Conservation (phyloP, 108 stramenopile species). For the Skeletonema menzelii region DNA sequence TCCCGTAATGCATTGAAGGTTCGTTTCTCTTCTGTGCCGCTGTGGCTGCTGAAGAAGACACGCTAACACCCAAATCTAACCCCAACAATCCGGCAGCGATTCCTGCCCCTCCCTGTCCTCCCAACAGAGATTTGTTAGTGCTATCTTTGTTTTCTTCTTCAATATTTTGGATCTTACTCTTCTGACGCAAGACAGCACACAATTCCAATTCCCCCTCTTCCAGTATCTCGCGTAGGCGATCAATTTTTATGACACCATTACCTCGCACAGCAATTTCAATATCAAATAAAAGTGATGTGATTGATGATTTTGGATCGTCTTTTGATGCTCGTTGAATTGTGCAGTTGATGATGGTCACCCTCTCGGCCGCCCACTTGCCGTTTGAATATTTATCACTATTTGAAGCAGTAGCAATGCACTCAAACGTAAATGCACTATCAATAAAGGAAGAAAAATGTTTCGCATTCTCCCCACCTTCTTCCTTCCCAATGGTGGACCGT, state of each 20-base stretch:
- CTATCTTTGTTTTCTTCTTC: background rate
- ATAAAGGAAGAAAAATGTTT: background rate
- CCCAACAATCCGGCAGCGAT: conserved; percentile 25
- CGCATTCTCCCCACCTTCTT: conserved; percentile 7
- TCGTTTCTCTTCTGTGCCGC: conserved; percentile 4
- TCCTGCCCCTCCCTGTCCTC: conserved; percentile 2
- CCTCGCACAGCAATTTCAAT: conserved; percentile 42
- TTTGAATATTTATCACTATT: background rate
- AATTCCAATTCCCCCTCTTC: conserved; percentile 31
- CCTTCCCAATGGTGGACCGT: conserved; percentile 14
- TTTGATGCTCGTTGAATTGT: conserved; percentile 24
- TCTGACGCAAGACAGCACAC: conserved; percentile 23
- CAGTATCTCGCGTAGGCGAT: background rate
- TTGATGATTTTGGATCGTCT: background rate
- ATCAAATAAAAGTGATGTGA: conserved; percentile 26
- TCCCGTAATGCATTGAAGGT: conserved; percentile 27
- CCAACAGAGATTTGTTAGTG: background rate
- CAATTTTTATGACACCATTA: conserved; percentile 19
- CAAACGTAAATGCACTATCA: conserved; percentile 24
- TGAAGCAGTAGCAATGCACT: conserved; percentile 8
- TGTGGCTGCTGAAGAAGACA: background rate
- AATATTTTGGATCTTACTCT: conserved; percentile 2
- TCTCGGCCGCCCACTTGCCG: conserved; percentile 29
- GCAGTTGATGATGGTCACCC: conserved; percentile 25
- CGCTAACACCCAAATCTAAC: conserved; percentile 26